phyloP scores from a whole-genome alignment of 768 basidiomycete genomes.

The Roridomyces roridus region DNA sequence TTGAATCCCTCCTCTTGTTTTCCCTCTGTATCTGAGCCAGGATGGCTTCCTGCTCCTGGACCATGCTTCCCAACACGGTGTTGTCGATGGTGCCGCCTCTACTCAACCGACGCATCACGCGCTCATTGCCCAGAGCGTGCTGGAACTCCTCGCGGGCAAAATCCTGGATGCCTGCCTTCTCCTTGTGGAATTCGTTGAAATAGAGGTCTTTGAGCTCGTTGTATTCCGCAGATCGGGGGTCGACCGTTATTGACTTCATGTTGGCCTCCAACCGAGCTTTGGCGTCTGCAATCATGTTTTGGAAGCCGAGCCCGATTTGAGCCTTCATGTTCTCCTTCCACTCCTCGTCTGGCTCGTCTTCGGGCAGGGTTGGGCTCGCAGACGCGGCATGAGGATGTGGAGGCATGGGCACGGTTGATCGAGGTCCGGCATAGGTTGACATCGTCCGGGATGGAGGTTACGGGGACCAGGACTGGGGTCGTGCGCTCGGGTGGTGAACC shows the following conservation, averaged over 20 bases:
- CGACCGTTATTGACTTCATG: background rate
- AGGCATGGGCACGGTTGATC: constrained; percentile 13
- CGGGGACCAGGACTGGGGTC: constrained; percentile 3
- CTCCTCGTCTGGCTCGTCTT: constrained; percentile 57
- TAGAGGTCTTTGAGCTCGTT: background rate
- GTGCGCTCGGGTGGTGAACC: background rate
- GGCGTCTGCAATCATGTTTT: constrained; percentile 61
- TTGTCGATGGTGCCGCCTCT: background rate
- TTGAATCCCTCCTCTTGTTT: constrained; percentile 9
- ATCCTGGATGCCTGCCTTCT: background rate
- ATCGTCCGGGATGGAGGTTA: background rate
- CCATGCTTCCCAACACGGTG: background rate
- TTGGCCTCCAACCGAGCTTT: constrained; percentile 61
- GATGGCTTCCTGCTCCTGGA: constrained; percentile 15
- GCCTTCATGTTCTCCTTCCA: constrained; percentile 55
- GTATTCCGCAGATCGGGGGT: background rate
- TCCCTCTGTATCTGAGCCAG: constrained; percentile 10
- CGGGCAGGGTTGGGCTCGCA: constrained; percentile 17
- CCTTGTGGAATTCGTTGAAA: background rate
- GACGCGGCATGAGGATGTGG: background rate
- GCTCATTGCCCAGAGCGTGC: background rate
- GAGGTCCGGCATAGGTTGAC: constrained; percentile 8
- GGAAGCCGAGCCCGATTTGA: constrained; percentile 55
- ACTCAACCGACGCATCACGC: background rate
- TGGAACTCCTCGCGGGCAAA: constrained; percentile 7